Evolutionary conservation across 1,284 basidiomycete genomes (phyloP).

Genomic region (Fomitopsis schrenkii): DNA sequence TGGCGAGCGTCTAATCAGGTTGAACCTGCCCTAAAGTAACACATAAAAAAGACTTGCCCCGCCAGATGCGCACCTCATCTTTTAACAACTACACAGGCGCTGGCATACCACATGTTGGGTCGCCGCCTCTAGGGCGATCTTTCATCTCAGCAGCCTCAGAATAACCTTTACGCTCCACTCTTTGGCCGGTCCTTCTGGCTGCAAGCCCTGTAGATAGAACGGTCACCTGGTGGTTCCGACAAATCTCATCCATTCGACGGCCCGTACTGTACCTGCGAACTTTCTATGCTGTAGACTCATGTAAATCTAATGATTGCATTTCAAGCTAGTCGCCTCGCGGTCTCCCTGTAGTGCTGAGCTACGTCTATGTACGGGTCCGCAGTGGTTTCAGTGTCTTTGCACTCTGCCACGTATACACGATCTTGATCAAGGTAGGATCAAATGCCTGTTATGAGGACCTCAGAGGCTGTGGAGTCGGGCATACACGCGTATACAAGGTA

Average conservation of each 20-base stretch:
- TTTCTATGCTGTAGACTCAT: too few species aligned
- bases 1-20: too few species aligned
- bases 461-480: too few species aligned
- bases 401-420: background rate
- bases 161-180: conserved; percentile 39
- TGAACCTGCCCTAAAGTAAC: conserved; percentile 40
- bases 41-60: conserved; percentile 11
- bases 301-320: too few species aligned
- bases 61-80: conserved; percentile 33
- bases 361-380: too few species aligned
- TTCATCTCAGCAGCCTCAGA: conserved; percentile 60
- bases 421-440: too few species aligned
- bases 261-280: too few species aligned
- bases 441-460: too few species aligned
- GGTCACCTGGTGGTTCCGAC: conserved; percentile 66
- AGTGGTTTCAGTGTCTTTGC: background rate
- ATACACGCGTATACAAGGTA: too few species aligned
- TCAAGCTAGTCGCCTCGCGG: too few species aligned
- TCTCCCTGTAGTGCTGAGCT: too few species aligned
- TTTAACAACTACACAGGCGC: conserved; percentile 62
- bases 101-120: conserved; percentile 54
- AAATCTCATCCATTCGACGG: conserved; percentile 21
- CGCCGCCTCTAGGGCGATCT: conserved; percentile 35
- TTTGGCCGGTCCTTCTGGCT: conserved; percentile 56
- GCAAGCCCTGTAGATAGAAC: conserved; percentile 35